Percentiles rank a stretch among this genome's conserved stretches.
Evolutionary conservation across 805 yeast species (phyloP).

Genomic region (Candida gorgasii): DNA sequence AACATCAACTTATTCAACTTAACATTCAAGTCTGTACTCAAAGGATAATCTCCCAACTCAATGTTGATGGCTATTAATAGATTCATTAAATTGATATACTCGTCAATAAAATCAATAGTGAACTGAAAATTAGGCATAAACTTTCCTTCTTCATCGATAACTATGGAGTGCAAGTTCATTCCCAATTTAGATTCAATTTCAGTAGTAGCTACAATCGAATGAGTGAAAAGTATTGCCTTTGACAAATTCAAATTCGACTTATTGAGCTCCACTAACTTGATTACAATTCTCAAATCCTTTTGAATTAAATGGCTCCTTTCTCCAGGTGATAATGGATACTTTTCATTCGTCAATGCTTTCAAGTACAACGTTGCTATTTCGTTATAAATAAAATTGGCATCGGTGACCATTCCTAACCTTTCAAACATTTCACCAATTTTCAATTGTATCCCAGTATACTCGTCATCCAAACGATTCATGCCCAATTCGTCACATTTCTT

Average conservation of each 20-base stretch:
- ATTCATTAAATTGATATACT: constrained; percentile 76
- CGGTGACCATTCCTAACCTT: constrained; percentile 56
- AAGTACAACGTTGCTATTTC: constrained; percentile 64
- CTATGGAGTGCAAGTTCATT: constrained; percentile 9
- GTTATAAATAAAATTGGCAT: constrained; percentile 66
- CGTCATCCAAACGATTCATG: constrained; percentile 64
- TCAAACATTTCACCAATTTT: constrained; percentile 88
- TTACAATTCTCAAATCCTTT: constrained; percentile 67
- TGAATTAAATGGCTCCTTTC: constrained; percentile 62
- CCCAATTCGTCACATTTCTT: constrained; percentile 56
- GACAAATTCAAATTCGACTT: constrained; percentile 47
- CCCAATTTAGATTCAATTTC: constrained; percentile 52
- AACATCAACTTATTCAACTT: constrained; percentile 72
- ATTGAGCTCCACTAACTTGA: constrained; percentile 64
- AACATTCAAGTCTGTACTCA: constrained; percentile 61
- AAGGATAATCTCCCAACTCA: constrained; percentile 63
- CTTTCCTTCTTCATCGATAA: constrained; percentile 4
- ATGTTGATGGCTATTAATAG: constrained; percentile 69
- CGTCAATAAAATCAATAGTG: constrained; percentile 60
- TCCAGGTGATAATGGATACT: constrained; percentile 11
- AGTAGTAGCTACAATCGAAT: constrained; percentile 63
- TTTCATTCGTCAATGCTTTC: constrained; percentile 43
- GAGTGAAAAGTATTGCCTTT: constrained; percentile 61
- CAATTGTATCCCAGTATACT: constrained; percentile 87
- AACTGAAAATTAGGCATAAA: constrained; percentile 4